Conservation (phyloP, 192 early-diverging fungal genomes). For the Entomortierella lignicola region DNA sequence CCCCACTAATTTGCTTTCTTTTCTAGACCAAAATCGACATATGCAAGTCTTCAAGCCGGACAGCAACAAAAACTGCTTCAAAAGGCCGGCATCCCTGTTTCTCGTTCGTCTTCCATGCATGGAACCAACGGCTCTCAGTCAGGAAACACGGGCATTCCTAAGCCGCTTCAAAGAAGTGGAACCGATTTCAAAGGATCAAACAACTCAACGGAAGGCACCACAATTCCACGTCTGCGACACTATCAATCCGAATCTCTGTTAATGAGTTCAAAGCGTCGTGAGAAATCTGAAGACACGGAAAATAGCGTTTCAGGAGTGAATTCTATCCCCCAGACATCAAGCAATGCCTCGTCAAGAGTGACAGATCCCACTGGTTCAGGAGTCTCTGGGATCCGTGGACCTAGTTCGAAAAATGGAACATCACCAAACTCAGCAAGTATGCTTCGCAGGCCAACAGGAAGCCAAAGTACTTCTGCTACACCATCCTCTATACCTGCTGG, state of each 20-base stretch:
- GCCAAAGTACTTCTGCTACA: background rate
- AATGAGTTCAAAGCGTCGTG: background rate
- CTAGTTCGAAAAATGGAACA: background rate
- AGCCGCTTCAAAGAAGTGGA: constrained; percentile 24
- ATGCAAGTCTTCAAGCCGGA: constrained; percentile 13
- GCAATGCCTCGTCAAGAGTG: too few species aligned
- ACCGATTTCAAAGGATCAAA: constrained; percentile 13
- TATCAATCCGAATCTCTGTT: constrained; percentile 18
- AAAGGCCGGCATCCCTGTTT: constrained; percentile 6
- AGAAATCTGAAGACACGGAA: constrained; percentile 32
- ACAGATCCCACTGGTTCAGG: too few species aligned
- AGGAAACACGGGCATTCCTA: constrained; percentile 19
- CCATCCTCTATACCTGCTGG: background rate
- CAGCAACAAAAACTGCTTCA: constrained; percentile 4
- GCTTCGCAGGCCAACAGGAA: constrained; percentile 6
- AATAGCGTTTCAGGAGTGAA: constrained; percentile 23
- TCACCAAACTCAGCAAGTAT: background rate
- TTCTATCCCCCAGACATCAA: constrained; percentile 6
- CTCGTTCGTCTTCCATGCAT: constrained; percentile 33
- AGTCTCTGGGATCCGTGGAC: constrained; percentile 6
- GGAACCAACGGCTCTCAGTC: constrained; percentile 2
- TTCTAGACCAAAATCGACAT: constrained; percentile 29
- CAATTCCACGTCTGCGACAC: constrained; percentile 12
- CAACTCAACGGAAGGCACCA: background rate
- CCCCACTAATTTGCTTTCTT: too few species aligned